Evolutionary conservation across 2,329 filamentous ascomycete species (phyloP).

Genomic region (Magnaporthales sp.): DNA sequence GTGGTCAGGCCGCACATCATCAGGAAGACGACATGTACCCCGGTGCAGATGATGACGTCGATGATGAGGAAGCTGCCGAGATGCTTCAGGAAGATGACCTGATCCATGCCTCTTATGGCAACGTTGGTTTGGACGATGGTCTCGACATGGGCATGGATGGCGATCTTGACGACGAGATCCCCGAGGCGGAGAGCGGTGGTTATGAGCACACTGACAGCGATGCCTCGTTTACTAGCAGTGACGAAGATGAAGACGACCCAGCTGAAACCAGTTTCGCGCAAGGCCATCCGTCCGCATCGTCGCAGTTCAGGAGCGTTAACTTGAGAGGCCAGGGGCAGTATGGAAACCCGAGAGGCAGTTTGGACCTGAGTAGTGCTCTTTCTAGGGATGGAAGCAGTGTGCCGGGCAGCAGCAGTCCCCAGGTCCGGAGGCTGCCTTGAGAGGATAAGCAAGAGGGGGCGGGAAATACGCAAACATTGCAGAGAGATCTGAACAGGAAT

Average conservation of each 20-base stretch:
- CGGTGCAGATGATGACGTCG: conserved; percentile 43
- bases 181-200: conserved; percentile 51
- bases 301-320: conserved; percentile 7
- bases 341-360: conserved; percentile 30
- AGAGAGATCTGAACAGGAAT: not conserved
- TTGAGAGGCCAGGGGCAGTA: conserved; percentile 6
- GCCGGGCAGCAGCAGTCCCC: conserved; percentile 46
- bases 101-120: conserved; percentile 12
- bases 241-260: conserved; percentile 16
- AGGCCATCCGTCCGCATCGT: conserved; percentile 7
- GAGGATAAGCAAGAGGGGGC: not conserved
- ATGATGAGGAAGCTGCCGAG: conserved; percentile 47
- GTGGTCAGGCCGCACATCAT: conserved; percentile 35
- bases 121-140: conserved; percentile 20
- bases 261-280: conserved; percentile 20
- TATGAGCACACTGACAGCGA: conserved; percentile 77
- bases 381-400: conserved; percentile 50
- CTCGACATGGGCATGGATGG: conserved; percentile 51
- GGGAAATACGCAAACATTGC: not conserved
- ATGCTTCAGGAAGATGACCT: conserved; percentile 58
- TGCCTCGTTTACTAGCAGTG: conserved; percentile 47
- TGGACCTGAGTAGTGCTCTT: conserved; percentile 48
- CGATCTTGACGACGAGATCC: conserved; percentile 65
- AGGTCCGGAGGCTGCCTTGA: conserved; percentile 24
- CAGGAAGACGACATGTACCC: conserved; percentile 39